Conservation (phyloP, 371 early-diverging fungal species). For the Mucor irregularis region DNA sequence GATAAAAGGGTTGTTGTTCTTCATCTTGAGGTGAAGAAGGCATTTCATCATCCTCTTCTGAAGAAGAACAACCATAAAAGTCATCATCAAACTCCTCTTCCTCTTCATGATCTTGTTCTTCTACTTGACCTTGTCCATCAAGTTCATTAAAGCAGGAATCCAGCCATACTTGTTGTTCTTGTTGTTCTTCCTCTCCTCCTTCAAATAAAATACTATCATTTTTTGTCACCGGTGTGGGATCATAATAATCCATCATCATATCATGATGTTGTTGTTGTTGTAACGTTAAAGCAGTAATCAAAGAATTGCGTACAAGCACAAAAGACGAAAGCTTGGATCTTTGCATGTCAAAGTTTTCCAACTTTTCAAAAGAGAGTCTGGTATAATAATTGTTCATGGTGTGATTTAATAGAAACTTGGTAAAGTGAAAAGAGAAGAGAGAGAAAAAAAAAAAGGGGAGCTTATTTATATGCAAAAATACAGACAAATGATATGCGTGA, state of each 20-base stretch:
- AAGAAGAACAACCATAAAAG: too few species aligned
- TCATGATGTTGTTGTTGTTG: constrained; percentile 9
- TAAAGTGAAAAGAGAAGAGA: not conserved
- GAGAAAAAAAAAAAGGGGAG: not conserved
- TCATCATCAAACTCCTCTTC: too few species aligned
- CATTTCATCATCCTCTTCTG: constrained; percentile 19
- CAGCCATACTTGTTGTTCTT: constrained; percentile 16
- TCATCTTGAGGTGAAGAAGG: constrained; percentile 22
- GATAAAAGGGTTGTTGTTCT: not conserved
- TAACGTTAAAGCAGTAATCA: constrained; percentile 15
- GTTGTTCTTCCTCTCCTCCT: constrained; percentile 5
- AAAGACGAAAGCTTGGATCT: constrained; percentile 19
- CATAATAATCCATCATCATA: constrained; percentile 6
- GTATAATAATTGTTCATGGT: constrained; percentile 16
- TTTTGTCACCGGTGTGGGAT: not conserved
- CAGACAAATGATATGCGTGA: too few species aligned
- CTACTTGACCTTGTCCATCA: not conserved
- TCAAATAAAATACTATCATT: not conserved
- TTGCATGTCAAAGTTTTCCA: constrained; percentile 23
- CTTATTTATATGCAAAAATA: too few species aligned
- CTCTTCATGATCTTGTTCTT: not conserved
- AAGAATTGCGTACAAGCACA: constrained; percentile 23
- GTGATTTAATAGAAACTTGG: not conserved
- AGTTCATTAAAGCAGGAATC: constrained; percentile 22
- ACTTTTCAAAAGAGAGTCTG: constrained; percentile 23